Evolutionary conservation across 352 stramenopile genomes (phyloP), one percentile per base, ranked within the genome.

Genomic region (Elongisporangium prolatum): DNA sequence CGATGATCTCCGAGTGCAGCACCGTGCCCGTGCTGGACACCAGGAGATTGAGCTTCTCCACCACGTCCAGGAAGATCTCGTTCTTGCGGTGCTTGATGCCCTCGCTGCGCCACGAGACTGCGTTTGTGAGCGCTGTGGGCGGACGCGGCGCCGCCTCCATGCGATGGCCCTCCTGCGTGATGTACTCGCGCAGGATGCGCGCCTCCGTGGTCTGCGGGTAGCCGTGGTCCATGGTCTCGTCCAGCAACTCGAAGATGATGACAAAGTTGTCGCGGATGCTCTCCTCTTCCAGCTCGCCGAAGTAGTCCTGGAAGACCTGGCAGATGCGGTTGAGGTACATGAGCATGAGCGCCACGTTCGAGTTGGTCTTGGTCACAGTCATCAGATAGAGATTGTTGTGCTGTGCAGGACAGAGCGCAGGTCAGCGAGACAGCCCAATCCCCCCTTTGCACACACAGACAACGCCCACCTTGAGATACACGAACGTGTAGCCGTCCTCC

Each of bases 11-110:
- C 52, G 85, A 98, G 72, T 99, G 91, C 38, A 99, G 70, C 21
- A 99, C 97, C 11, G 97, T 98, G 28, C 98, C 98, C 68, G 98
- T 99, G 51, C 84, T 96, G 0, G 95, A 97, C 16, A 99, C 96
- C 1, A 99, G 77, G 53, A 97, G 48, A 63, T 97, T 95, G 61
- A 99, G 84, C 69, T 99, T 99, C 75, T 99, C 97, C 16, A 99
- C 95, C 1, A 99, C 97, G 75, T 99, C 98, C 63, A 99, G 73
- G 67, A 99, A 99, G 53, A 99, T 99, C 77, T 99, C 98, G 79
- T 99, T 99, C 88, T 99, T 99, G 64, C 97, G 95, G 74, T 99
- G 96, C 70, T 99, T 99, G 70, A 99, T 99, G 22, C 98, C 98
- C 71, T 99, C 98, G 25, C 91, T 94, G 54, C 97, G 81, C 97